Base-by-base conservation (phyloP, 129 eudicot species). In the Centaurea solstitialis region DNA sequence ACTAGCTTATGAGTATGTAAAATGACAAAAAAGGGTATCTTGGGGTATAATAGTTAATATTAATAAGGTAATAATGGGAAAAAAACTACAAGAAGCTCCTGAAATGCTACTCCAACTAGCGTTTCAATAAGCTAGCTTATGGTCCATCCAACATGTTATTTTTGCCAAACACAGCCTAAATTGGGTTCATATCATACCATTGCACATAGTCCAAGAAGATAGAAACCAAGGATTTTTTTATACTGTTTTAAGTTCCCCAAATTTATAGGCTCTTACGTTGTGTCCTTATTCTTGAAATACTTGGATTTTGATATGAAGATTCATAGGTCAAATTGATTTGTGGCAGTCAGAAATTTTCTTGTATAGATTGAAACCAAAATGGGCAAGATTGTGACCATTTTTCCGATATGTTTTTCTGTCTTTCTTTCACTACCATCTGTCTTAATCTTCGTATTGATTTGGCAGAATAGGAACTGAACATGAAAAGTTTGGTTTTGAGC, bases 391-490 rank as follows among this genome's bases (percentile, higher is more conserved):
- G 67, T 9, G 12, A 76, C 7, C 22, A n/a, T n/a, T 53, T 22
- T 21, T 15, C 22, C 7, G 30, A 50, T 13, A 3, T 41, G 67
- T 74, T 57, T 59, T 75, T 15, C 47, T n/a, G 1, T 50, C 28
- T 45, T 43, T 26, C 30, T 50, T 70, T 26, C 6, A 20, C 20
- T 24, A 69, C 24, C 70, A 0, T 17, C 62, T 59, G 43, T 61
- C 24, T 23, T 40, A 71, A 33, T 76, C 22, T 22, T 24, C 24
- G 13, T 47, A 9, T 81, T 86, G 71, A 57, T 84, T 74, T 82
- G 80, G 39, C 97, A 96, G 99, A 80, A 93, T 96, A 88, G 99
- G 99, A 35, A 96, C 99, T 79, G 99, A 96, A 83, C 99, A 96
- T 80, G 99, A 96, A 68, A 96, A 96, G 83, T 96, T 96, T 33